Evolutionary conservation across 83 land plant species (phyloP).

Genomic region (Thuja plicata): DNA sequence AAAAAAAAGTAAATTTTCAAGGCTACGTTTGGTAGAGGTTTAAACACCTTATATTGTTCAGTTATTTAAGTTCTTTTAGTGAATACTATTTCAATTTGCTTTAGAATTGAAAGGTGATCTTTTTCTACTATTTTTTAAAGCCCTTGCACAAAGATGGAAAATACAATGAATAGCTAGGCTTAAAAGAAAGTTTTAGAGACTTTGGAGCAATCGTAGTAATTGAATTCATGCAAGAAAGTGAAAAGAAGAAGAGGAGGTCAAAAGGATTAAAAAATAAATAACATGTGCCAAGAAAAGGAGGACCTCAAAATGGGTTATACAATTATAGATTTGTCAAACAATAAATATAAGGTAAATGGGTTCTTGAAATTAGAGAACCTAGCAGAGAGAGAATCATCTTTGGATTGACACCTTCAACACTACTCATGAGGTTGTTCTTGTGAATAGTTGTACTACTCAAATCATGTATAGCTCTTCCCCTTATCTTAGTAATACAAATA

Average conservation of each 20-base stretch:
- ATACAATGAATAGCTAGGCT: neutral
- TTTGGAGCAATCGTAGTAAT: neutral
- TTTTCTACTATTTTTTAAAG: too few species aligned
- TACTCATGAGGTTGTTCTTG: conserved; percentile 30
- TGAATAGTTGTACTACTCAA: conserved; percentile 36
- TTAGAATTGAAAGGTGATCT: too few species aligned
- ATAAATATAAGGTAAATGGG: conserved; percentile 51
- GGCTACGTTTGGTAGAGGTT: too few species aligned
- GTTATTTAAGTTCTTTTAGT: too few species aligned
- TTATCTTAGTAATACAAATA: neutral
- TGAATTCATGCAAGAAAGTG: neutral
- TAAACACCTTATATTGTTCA: too few species aligned
- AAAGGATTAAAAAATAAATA: conserved; percentile 33
- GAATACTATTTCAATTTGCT: too few species aligned
- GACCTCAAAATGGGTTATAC: neutral
- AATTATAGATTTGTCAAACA: conserved; percentile 41
- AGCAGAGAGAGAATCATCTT: conserved; percentile 27
- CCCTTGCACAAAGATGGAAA: neutral
- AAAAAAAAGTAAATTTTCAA: too few species aligned
- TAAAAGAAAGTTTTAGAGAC: neutral
- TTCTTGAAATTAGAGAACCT: conserved; percentile 43
- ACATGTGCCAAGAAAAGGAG: too few species aligned
- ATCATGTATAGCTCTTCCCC: too few species aligned
- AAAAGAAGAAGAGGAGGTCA: neutral
- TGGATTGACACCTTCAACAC: conserved; percentile 41